phyloP scores from a whole-genome alignment of 1,139 yeast genomes.

The Wickerhamomyces sp. region DNA sequence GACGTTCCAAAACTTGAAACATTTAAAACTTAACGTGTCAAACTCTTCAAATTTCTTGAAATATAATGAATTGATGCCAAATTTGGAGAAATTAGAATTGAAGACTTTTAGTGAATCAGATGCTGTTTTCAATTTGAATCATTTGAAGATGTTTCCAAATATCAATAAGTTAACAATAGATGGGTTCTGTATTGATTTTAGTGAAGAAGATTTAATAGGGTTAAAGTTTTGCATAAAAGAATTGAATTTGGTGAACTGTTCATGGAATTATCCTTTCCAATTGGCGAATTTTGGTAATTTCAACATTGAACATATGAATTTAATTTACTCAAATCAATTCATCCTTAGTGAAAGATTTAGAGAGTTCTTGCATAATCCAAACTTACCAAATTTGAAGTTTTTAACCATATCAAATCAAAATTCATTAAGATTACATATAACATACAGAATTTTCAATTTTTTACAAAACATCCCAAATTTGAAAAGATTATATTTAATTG shows the following conservation, averaged over 20 bases:
- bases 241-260: constrained; percentile 24
- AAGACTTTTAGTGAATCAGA: constrained; percentile 17
- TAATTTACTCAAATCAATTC: constrained; percentile 26
- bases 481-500: constrained; percentile 23
- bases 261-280: constrained; percentile 30
- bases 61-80: constrained; percentile 20
- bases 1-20: constrained; percentile 16
- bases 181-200: constrained; percentile 27
- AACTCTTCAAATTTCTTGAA: constrained; percentile 28
- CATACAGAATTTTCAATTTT: constrained; percentile 24
- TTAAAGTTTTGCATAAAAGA: constrained; percentile 10
- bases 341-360: constrained; percentile 28
- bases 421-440: constrained; percentile 23
- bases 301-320: constrained; percentile 18
- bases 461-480: constrained; percentile 25
- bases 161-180: constrained; percentile 19
- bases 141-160: constrained; percentile 22
- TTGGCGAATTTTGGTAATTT: constrained; percentile 23
- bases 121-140: constrained; percentile 26
- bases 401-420: constrained; percentile 25
- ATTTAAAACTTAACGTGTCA: constrained; percentile 19
- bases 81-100: constrained; percentile 17
- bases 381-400: constrained; percentile 21
- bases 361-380: constrained; percentile 24
- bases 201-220: constrained; percentile 19